Evolutionary conservation across 1,284 basidiomycete genomes (phyloP).

Genomic region (Mycena sp.): DNA sequence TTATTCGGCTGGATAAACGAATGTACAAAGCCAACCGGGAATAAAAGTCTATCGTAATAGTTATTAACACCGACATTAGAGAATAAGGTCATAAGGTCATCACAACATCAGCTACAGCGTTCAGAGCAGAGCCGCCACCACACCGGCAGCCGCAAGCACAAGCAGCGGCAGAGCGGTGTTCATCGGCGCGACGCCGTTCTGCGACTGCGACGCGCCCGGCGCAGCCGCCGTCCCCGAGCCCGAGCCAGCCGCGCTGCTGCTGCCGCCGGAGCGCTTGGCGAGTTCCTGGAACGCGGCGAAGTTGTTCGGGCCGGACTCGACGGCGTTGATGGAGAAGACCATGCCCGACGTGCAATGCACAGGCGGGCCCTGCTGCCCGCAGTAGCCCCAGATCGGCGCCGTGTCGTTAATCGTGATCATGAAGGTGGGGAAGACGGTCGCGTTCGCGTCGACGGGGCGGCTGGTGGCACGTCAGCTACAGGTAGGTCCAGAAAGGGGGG

Average conservation of each 20-base stretch:
- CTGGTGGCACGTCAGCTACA: slow-evolving; percentile 32
- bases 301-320: slow-evolving; percentile 53
- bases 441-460: slow-evolving; percentile 49
- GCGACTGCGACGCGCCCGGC: not conserved
- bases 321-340: slow-evolving; percentile 61
- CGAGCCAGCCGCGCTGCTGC: not conserved
- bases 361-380: slow-evolving; percentile 46
- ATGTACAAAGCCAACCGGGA: too few relatives aligned
- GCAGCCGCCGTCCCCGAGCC: not conserved
- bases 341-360: slow-evolving; percentile 52
- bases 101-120: too few relatives aligned
- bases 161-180: not conserved
- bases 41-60: too few relatives aligned
- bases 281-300: slow-evolving; percentile 53
- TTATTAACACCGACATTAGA: too few relatives aligned
- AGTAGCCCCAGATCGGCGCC: slow-evolving; percentile 62
- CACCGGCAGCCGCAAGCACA: not conserved
- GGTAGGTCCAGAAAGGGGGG: not conserved
- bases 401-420: slow-evolving; percentile 64
- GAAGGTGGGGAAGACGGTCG: slow-evolving; percentile 57
- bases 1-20: too few relatives aligned
- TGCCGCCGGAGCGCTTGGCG: slow-evolving; percentile 36
- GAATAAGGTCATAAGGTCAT: too few relatives aligned
- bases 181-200: not conserved
- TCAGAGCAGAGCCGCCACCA: not conserved